phyloP scores from a whole-genome alignment of 1,284 basidiomycete species.

The Apiotrichum gracile region DNA sequence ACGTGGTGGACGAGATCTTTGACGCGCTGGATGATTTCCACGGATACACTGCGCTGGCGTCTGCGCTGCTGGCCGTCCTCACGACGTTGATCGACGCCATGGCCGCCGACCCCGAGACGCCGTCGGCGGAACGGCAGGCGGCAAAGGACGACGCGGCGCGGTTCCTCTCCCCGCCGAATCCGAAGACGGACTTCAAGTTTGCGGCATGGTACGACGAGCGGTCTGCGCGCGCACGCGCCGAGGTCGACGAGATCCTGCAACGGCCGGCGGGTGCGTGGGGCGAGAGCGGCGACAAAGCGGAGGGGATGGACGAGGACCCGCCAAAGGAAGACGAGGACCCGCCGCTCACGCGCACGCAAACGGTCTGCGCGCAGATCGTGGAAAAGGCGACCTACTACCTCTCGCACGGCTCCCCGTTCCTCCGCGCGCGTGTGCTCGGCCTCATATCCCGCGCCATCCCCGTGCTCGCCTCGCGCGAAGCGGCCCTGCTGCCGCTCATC shows the following conservation, averaged over 20 bases:
- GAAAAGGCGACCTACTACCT: constrained; percentile 80
- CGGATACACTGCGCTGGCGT: constrained; percentile 60
- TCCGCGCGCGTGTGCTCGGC: constrained; percentile 71
- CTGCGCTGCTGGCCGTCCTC: constrained; percentile 57
- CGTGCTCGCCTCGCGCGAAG: constrained; percentile 59
- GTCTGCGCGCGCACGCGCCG: constrained; percentile 37
- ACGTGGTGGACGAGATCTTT: constrained; percentile 91
- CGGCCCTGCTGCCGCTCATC: constrained; percentile 70
- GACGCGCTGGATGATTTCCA: constrained; percentile 89
- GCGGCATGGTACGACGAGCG: constrained; percentile 61
- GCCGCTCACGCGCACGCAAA: constrained; percentile 63
- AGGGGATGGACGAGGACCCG: constrained; percentile 37
- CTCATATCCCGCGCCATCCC: constrained; percentile 67
- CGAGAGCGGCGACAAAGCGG: neutral
- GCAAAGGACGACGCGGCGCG: constrained; percentile 42
- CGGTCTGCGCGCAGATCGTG: constrained; percentile 73
- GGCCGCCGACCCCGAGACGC: constrained; percentile 55
- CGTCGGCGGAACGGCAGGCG: constrained; percentile 18
- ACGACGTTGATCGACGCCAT: constrained; percentile 84
- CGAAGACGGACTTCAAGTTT: constrained; percentile 50
- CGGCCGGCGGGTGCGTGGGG: constrained; percentile 53
- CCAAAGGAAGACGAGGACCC: constrained; percentile 45
- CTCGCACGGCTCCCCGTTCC: constrained; percentile 73
- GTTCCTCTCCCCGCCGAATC: constrained; percentile 36
- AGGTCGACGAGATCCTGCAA: constrained; percentile 54